Evolutionary conservation across 768 basidiomycete genomes (phyloP), one percentile per base, ranked within the genome.

Genomic region (Kwoniella pini): DNA sequence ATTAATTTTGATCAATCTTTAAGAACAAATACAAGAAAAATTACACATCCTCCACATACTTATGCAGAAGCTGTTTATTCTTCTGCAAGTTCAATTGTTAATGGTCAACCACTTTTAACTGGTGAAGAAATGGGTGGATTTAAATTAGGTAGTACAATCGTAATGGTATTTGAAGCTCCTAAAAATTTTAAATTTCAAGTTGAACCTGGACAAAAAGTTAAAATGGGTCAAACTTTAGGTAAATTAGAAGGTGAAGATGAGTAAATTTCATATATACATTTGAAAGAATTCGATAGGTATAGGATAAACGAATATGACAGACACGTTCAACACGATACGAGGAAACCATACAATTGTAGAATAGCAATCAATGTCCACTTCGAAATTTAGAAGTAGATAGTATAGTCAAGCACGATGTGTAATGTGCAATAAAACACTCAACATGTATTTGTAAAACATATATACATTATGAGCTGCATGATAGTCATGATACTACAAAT

Each of bases 71-170:
- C 94, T 0, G 87, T 90, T 13, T 99, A 99, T 79, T 85, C 87
- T 2, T 84, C 84, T 5, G 95, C 94, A 0, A 13, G 12, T 6
- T 92, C 90, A 0, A 79, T 98, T 26, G 82, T 98, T 33, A 83
- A 86, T 17, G 96, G 96, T 0, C 92, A 96, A 72, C 94, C 95
- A 1, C 82, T 97, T 44, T 82, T 81, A 0, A 83, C 89, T 1
- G 94, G 90, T 0, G 90, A 96, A 77, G 94, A 99, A 81, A 91
- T 97, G 89, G 96, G 96, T 30, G 96, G 94, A 1, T 99, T 99
- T 81, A 88, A 87, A 70, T 82, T 98, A 3, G 94, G 94, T 4
- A 91, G 89, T 79, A 98, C 95, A 4, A 90, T 98, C 71, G 95
- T 99, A 19, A 83, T 98, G 46, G 91, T 98, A 1, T 96, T 97